These are phyloP conservation scores for Senna siamea DNA, from an alignment of 306 rosid species.

Conservation along the genomic window DNA sequence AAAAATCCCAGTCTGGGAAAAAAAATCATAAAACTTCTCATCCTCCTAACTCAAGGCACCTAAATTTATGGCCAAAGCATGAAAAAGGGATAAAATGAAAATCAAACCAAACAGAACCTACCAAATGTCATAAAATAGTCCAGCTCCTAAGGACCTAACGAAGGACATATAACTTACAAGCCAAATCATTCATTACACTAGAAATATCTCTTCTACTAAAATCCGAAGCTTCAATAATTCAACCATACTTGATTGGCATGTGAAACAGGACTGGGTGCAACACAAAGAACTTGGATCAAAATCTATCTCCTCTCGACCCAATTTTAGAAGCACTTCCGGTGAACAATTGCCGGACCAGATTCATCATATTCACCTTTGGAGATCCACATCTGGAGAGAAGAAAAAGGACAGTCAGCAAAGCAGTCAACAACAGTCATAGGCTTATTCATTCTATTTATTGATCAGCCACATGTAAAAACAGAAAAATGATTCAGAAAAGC, in stretches of 20 bases:
- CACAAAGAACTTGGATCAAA: conserved; percentile 23
- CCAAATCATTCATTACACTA: conserved; percentile 35
- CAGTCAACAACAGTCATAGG: background rate
- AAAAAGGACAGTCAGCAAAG: conserved; percentile 2
- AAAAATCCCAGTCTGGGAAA: conserved; percentile 28
- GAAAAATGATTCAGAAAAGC: background rate
- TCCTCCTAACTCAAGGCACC: conserved; percentile 34
- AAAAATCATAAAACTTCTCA: conserved; percentile 15
- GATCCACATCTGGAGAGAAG: conserved; percentile 53
- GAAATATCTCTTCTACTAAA: conserved; percentile 17
- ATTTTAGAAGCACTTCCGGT: conserved; percentile 57
- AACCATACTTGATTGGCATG: conserved; percentile 31
- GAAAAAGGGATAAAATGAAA: background rate
- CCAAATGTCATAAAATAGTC: conserved; percentile 16
- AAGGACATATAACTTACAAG: conserved; percentile 38
- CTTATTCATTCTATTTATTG: background rate
- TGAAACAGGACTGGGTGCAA: conserved; percentile 24
- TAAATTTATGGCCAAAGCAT: conserved; percentile 32
- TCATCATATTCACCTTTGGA: conserved; percentile 58
- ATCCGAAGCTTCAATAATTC: conserved; percentile 28
- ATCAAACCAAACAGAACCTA: conserved; percentile 34
- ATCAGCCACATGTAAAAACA: background rate
- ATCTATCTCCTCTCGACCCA: conserved; percentile 9
- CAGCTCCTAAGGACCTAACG: conserved; percentile 29
- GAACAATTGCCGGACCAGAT: conserved; percentile 56